These are phyloP conservation scores for Nakazawaea ernobii DNA, from an alignment of 805 yeast species.

Conservation along the genomic window DNA sequence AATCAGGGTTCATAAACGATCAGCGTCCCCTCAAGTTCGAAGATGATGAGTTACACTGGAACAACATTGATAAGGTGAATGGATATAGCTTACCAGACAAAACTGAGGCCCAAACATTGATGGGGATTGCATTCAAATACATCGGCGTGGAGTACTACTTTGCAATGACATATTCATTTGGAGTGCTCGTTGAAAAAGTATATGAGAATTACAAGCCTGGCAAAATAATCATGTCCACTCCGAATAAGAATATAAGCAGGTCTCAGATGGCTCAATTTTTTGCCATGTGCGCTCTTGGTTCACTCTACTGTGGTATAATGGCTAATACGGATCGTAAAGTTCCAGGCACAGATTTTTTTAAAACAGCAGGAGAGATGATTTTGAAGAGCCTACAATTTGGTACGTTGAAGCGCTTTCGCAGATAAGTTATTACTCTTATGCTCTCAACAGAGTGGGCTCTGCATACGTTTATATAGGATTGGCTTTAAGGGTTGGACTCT, in stretches of 20 bases:
- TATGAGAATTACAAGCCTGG: slow-evolving; percentile 5
- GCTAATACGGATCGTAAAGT: neutral
- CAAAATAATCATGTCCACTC: neutral
- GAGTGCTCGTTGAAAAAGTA: slow-evolving; percentile 2
- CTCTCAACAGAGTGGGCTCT: slow-evolving; percentile 9
- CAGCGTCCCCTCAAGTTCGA: neutral
- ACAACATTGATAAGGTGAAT: neutral
- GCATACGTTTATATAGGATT: slow-evolving; percentile 7
- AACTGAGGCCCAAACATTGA: slow-evolving; percentile 1
- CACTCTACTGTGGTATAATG: slow-evolving; percentile 6
- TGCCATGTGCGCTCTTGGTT: slow-evolving; percentile 11
- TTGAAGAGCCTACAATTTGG: slow-evolving; percentile 7
- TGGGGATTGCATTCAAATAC: slow-evolving; percentile 2
- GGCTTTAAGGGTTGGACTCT: slow-evolving; percentile 5
- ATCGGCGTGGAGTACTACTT: slow-evolving; percentile 10
- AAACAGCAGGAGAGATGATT: slow-evolving; percentile 4
- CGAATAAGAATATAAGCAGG: neutral
- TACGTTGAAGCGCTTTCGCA: slow-evolving; percentile 11
- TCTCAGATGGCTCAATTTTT: slow-evolving; percentile 11
- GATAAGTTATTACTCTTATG: slow-evolving; percentile 6
- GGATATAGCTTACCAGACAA: slow-evolving; percentile 4
- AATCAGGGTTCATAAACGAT: neutral
- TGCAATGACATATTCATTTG: slow-evolving; percentile 5
- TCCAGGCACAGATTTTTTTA: slow-evolving; percentile 9
- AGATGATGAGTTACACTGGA: slow-evolving; percentile 7